Evolutionary conservation across 345 rosid species (phyloP).

Genomic region (Lumnitzera racemosa): DNA sequence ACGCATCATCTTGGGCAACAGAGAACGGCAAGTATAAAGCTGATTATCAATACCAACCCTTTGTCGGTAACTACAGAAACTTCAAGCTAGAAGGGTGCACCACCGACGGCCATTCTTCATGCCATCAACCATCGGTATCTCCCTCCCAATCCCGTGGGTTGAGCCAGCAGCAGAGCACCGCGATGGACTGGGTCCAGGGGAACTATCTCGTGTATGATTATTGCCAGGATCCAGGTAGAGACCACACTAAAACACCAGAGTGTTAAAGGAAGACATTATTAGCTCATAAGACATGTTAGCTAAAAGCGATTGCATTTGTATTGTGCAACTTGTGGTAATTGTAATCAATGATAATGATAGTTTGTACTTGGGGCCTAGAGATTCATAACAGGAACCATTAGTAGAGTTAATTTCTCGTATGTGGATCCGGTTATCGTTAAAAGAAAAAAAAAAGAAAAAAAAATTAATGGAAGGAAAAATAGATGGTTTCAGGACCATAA

Average conservation of each 20-base stretch:
- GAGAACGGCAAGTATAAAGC: conserved; percentile 81
- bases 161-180: conserved; percentile 40
- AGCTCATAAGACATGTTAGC: too few species aligned
- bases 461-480: too few species aligned
- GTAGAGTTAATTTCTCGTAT: too few species aligned
- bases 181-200: conserved; percentile 72
- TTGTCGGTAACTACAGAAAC: conserved; percentile 47
- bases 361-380: too few species aligned
- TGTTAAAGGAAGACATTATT: conserved; percentile 21
- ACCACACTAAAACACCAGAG: conserved; percentile 68
- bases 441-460: too few species aligned
- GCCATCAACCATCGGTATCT: conserved; percentile 44
- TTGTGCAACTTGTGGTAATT: too few species aligned
- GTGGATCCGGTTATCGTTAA: too few species aligned
- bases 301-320: too few species aligned
- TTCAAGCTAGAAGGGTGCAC: conserved; percentile 65
- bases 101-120: conserved; percentile 19
- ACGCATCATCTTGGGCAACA: conserved; percentile 95
- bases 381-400: too few species aligned
- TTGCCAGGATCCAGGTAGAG: conserved; percentile 70
- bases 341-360: too few species aligned
- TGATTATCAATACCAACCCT: conserved; percentile 73
- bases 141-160: conserved; percentile 30
- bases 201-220: conserved; percentile 75
- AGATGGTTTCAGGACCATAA: too few species aligned